Percentiles rank a stretch among this genome's conserved stretches.
Conservation (phyloP, 768 basidiomycete genomes). For the Vishniacozyma victoriae region DNA sequence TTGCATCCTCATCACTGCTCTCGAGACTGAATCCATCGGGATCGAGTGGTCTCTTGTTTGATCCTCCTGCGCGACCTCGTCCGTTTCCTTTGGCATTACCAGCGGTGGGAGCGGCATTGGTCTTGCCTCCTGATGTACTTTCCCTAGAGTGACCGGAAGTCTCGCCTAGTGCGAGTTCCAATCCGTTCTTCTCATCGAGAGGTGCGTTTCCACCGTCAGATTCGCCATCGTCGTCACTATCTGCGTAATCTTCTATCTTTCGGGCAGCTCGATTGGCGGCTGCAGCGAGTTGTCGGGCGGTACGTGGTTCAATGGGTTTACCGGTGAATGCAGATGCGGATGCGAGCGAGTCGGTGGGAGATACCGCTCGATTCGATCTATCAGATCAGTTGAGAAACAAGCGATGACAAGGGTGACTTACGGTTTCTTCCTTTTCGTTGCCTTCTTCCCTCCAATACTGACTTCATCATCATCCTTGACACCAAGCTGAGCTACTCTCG, state of each 20-base stretch:
- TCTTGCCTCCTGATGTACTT: conserved; percentile 8
- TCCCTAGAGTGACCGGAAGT: neutral
- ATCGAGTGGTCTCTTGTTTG: conserved; percentile 3
- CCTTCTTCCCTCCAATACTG: conserved; percentile 23
- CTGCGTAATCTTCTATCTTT: conserved; percentile 26
- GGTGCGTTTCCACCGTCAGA: conserved; percentile 1
- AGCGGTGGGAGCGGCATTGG: conserved; percentile 1
- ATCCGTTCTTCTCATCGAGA: conserved; percentile 27
- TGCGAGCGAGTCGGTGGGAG: conserved; percentile 36
- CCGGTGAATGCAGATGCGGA: conserved; percentile 31
- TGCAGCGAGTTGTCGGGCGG: conserved; percentile 38
- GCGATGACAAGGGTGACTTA: conserved; percentile 12
- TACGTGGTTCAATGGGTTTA: conserved; percentile 27
- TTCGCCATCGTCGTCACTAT: conserved; percentile 8
- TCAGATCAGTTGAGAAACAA: neutral
- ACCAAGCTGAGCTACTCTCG: conserved; percentile 26
- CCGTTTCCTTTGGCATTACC: too few relatives aligned
- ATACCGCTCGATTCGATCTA: conserved; percentile 31
- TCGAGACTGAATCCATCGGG: too few relatives aligned
- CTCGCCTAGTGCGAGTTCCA: conserved; percentile 13
- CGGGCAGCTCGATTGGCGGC: conserved; percentile 22
- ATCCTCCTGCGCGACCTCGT: conserved; percentile 6
- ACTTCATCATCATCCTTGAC: conserved; percentile 34
- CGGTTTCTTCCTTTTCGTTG: conserved; percentile 28
- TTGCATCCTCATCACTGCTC: too few relatives aligned